phyloP scores from a whole-genome alignment of 768 basidiomycete genomes.

The Tylopilus sp. region DNA sequence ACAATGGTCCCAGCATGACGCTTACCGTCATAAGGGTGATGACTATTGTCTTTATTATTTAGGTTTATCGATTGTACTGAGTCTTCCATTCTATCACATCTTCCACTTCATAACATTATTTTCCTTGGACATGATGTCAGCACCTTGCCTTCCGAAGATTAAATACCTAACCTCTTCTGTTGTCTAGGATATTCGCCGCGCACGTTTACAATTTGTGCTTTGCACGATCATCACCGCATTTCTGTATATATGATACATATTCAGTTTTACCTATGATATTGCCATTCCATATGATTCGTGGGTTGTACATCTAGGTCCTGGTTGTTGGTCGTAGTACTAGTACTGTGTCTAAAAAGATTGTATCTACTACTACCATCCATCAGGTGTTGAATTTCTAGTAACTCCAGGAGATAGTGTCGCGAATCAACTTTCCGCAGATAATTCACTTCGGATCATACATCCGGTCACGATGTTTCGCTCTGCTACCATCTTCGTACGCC shows the following conservation, averaged over 20 bases:
- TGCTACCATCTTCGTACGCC: not conserved
- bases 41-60: conserved; percentile 8
- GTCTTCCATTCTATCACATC: too few species aligned
- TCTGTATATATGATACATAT: conserved; percentile 14
- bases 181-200: conserved; percentile 9
- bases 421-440: too few species aligned
- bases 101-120: conserved; percentile 5
- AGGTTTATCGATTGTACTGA: conserved; percentile 1
- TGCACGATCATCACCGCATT: conserved; percentile 1
- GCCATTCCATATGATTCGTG: conserved; percentile 4
- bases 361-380: conserved; percentile 14
- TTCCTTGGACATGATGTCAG: conserved; percentile 14
- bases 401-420: too few species aligned
- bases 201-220: conserved; percentile 1
- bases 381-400: not conserved
- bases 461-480: conserved; percentile 3
- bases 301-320: conserved; percentile 25
- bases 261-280: conserved; percentile 17
- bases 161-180: not conserved
- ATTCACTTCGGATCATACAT: too few species aligned
- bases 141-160: conserved; percentile 10
- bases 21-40: not conserved
- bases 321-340: conserved; percentile 5
- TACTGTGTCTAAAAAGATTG: conserved; percentile 7
- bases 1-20: conserved; percentile 14